These are phyloP conservation scores for Gossypium rotundifolium DNA, from an alignment of 345 rosid genomes.

Conservation along the genomic window DNA sequence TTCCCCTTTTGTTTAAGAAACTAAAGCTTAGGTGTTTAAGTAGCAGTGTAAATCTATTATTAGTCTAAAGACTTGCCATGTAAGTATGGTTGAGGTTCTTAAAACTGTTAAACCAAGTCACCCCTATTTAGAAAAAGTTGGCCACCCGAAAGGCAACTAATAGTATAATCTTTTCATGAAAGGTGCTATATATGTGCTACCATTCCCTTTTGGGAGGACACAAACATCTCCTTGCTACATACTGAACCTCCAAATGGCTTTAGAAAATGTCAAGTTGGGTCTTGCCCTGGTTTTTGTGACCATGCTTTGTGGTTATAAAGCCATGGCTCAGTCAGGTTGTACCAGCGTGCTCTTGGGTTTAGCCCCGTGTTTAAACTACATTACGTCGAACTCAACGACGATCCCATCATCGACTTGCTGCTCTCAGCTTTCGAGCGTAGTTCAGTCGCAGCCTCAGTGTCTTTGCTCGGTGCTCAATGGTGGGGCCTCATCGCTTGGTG, in stretches of 20 bases:
- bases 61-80: not conserved
- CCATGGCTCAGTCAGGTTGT: constrained; percentile 36
- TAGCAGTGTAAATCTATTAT: not conserved
- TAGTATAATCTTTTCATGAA: not conserved
- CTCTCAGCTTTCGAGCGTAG: constrained; percentile 38
- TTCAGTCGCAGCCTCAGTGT: constrained; percentile 41
- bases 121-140: constrained; percentile 10
- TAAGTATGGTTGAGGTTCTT: not conserved
- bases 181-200: constrained; percentile 3
- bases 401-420: constrained; percentile 51
- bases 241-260: constrained; percentile 26
- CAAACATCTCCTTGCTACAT: not conserved
- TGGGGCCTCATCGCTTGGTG: constrained; percentile 13
- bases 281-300: constrained; percentile 28
- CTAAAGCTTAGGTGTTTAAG: not conserved
- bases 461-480: constrained; percentile 40
- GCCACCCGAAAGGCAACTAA: constrained; percentile 21
- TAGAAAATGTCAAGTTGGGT: constrained; percentile 14
- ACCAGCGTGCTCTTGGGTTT: constrained; percentile 17
- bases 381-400: constrained; percentile 29
- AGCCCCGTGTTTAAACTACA: constrained; percentile 33
- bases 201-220: not conserved
- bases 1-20: not conserved
- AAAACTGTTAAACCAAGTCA: not conserved
- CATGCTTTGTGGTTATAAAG: constrained; percentile 13